Base-by-base conservation (phyloP, 805 yeast species). In the Cyberlindnera americana region DNA sequence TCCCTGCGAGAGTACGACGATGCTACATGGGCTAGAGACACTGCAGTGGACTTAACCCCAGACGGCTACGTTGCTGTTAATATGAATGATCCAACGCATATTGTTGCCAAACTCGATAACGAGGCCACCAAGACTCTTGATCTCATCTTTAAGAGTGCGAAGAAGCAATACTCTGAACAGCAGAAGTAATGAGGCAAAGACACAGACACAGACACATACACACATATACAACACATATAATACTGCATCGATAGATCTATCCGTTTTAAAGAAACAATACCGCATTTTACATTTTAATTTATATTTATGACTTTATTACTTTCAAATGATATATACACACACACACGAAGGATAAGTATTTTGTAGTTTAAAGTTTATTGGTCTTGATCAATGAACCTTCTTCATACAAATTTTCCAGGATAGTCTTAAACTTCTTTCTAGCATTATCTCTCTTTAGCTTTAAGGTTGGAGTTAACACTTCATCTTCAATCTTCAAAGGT, bases 391-490 rank as follows among this genome's bases (percentile, higher is more conserved):
- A 41, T 2, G 71, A 64, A 4, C 81, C 81, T 50, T 78, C 82
- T 30, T 54, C 59, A 48, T 79, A 79, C 62, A 78, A 52, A 6
- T 45, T 48, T 15, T 66, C 65, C 41, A 78, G 56, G 16, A 63
- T 64, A 7, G 50, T 39, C 30, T 61, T 58, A 56, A 71, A 79
- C 38, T 59, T 60, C 56, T 67, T 67, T 26, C 66, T 67, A 0
- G 79, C 77, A 30, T 66, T 64, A 1, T 70, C 63, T 43, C 85
- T 64, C 59, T 75, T 75, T 38, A 76, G 62, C 55, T 77, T 77
- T 48, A 76, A 52, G 8, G 90, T 83, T 31, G 90, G 90, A 2
- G 91, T 83, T 27, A 83, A 58, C 9, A 77, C 73, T 39, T 77
- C 81, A 46, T 78, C 77, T 39, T 72, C 80, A 15, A 78, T 59